Conservation (phyloP, 345 rosid genomes). For the Citrus sinensis region DNA sequence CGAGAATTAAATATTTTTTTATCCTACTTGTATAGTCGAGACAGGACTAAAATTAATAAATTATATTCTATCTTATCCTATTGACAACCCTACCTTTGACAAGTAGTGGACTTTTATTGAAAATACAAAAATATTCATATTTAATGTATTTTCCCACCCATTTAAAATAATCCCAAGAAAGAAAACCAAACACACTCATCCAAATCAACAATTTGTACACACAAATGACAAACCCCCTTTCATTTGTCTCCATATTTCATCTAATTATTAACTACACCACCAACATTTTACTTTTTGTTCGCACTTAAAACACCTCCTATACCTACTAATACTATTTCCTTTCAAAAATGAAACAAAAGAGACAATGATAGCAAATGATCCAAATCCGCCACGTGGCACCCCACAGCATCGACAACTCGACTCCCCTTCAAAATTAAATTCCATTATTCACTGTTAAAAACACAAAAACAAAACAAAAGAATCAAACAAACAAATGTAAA, state of each 20-base stretch:
- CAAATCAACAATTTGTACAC: background rate
- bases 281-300: constrained; percentile 6
- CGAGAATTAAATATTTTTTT: no score
- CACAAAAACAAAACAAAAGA: constrained; percentile 17
- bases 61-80: fast-evolving
- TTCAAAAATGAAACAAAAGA: no score
- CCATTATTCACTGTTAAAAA: constrained; percentile 7
- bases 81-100: fast-evolving
- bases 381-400: constrained; percentile 29
- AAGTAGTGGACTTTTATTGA: no score
- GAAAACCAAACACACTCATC: background rate
- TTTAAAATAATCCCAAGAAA: background rate
- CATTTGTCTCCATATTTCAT: background rate
- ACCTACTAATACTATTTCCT: no score
- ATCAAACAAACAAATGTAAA: no score
- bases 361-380: no score
- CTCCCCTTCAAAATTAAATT: background rate
- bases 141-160: no score
- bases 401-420: background rate
- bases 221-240: background rate
- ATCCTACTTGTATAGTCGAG: fast-evolving
- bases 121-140: no score
- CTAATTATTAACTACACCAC: background rate
- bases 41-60: fast-evolving
- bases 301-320: background rate